Base-by-base conservation (phyloP, 257 asterid genomes). In the Fraxinus anomala region DNA sequence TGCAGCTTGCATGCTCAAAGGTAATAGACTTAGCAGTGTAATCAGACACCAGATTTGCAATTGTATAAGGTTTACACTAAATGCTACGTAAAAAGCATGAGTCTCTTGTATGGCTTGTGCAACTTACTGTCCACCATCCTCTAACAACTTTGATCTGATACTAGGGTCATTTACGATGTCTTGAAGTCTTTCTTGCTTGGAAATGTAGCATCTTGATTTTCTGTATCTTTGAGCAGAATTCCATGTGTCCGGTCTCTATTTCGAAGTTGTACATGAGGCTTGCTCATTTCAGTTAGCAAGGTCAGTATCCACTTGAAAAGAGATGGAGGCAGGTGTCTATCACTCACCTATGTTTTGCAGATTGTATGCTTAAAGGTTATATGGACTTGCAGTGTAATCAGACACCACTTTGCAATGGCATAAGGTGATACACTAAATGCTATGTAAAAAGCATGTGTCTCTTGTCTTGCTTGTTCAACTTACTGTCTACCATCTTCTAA, bases 261-360 rank as follows among this genome's bases (percentile, higher is more conserved):
- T 63, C 1, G 16, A 26, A 63, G 34, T 63, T 9, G 69, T 26
- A 8, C 10, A 23, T 14, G 3, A 42, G 42, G 42, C 42, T 61
- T 63, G 4, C 68, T 37, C 72, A 12, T 44, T 72, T 77, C 39
- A 75, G 67, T 56, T 76, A 36, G 77, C 68, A 33, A 76, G 84
- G 72, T 70, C 73, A 7, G 24, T 83, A 77, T 63, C 68, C 72
- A 78, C 76, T 65, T 68, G 54, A 73, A 74, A 72, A 66, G 83
- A 73, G 79, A 75, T 59, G 66, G 73, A 66, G 69, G 76, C 73
- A 23, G 51, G 30, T 34, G 70, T 74, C 51, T 66, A 61, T 30
- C 71, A 10, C n/a, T 24, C 34, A 24, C 69, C 36, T 21, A 63
- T 24, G 16, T 63, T 26, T 63, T 63, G 33, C 69, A 63, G 69